Percentiles rank a stretch among this genome's conserved stretches.
phyloP scores from a whole-genome alignment of 2,329 filamentous ascomycete species.

The Colletotrichum tabaci region DNA sequence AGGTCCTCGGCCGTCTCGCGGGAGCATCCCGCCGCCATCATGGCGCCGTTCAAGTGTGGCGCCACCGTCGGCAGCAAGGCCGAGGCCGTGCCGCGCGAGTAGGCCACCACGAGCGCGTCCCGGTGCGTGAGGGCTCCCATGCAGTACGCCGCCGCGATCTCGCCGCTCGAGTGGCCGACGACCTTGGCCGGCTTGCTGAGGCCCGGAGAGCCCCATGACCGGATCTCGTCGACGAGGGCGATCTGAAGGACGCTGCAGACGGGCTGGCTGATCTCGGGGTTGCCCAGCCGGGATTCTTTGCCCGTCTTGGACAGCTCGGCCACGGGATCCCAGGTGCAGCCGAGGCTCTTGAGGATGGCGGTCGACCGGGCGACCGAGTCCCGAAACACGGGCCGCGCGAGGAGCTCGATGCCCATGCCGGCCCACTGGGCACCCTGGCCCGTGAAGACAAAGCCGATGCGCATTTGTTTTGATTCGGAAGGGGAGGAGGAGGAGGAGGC shows the following conservation, averaged over 20 bases:
- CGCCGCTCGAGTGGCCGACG: conserved; percentile 56
- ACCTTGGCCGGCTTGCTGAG: conserved; percentile 45
- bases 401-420: conserved; percentile 40
- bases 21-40: conserved; percentile 34
- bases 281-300: conserved; percentile 7
- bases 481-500: background rate
- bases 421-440: conserved; percentile 45
- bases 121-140: conserved; percentile 7
- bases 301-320: background rate
- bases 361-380: conserved; percentile 45
- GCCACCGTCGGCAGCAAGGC: too few relatives aligned
- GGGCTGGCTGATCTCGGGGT: conserved; percentile 49
- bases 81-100: conserved; percentile 21
- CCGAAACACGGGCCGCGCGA: conserved; percentile 20
- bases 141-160: conserved; percentile 57
- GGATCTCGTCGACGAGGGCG: conserved; percentile 54
- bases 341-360: conserved; percentile 28
- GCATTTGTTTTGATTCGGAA: background rate
- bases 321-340: conserved; percentile 17
- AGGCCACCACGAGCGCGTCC: background rate
- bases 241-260: conserved; percentile 56
- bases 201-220: conserved; percentile 48
- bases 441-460: conserved; percentile 43
- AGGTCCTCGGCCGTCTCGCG: background rate
- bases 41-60: background rate